Evolutionary conservation across 257 asterid species (phyloP).

Genomic region (Scutellaria minor): DNA sequence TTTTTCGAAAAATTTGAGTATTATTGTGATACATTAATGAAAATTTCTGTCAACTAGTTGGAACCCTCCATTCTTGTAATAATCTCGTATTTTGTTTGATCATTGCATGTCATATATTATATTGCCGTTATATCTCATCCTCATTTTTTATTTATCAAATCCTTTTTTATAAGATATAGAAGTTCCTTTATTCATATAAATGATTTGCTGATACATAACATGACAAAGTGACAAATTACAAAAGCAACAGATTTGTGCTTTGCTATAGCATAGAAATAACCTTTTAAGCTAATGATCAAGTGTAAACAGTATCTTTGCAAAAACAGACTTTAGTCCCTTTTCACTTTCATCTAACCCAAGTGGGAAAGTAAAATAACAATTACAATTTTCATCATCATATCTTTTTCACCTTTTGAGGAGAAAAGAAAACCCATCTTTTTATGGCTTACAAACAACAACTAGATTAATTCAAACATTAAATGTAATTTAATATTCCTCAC

Average conservation of each 20-base stretch:
- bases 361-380: constrained; percentile 5
- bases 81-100: no score
- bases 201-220: constrained; percentile 6
- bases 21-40: no score
- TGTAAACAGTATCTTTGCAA: constrained; percentile 30
- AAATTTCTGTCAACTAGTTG: no score
- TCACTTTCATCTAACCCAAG: background rate
- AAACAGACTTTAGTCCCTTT: constrained; percentile 15
- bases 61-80: no score
- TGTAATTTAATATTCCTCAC: background rate
- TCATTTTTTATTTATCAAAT: no score
- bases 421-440: background rate
- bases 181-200: background rate
- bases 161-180: no score
- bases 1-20: no score
- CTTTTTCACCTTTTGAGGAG: constrained; percentile 32
- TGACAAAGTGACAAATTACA: constrained; percentile 24
- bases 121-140: no score
- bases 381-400: background rate
- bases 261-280: constrained; percentile 12
- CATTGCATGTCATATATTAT: no score
- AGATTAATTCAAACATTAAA: background rate
- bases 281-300: constrained; percentile 30
- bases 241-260: constrained; percentile 27
- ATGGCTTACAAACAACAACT: background rate